Percentiles rank a stretch among this genome's conserved stretches.
Evolutionary conservation across 2,329 filamentous ascomycete genomes (phyloP).

Genomic region (Blumeriella jaapii): DNA sequence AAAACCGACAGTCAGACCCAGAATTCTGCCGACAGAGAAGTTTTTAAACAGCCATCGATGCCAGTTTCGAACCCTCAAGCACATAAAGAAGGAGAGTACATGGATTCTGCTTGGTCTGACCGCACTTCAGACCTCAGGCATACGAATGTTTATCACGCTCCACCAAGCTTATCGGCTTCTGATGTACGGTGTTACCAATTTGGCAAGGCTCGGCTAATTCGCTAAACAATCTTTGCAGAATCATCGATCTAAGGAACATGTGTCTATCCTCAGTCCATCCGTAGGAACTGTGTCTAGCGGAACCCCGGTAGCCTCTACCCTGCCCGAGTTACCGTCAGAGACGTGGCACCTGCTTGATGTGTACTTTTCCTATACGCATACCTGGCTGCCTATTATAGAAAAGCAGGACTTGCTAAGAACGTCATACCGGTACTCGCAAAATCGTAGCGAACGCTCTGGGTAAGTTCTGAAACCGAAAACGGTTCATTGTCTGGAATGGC

Average conservation of each 20-base stretch:
- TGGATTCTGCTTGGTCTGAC: slow-evolving; percentile 4
- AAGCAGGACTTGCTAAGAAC: slow-evolving; percentile 36
- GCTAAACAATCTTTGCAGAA: no score
- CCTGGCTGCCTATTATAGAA: slow-evolving; percentile 65
- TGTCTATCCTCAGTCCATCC: slow-evolving; percentile 17
- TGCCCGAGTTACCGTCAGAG: slow-evolving; percentile 23
- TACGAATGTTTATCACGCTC: background rate
- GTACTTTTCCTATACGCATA: slow-evolving; percentile 66
- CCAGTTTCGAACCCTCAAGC: background rate
- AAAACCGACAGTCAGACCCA: slow-evolving; percentile 15
- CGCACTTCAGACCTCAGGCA: slow-evolving; percentile 1
- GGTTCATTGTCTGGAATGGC: background rate
- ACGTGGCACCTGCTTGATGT: slow-evolving; percentile 47
- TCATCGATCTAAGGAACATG: slow-evolving; percentile 7
- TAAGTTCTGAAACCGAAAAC: no score
- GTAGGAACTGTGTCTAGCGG: slow-evolving; percentile 7
- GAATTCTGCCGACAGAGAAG: slow-evolving; percentile 3
- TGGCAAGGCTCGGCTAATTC: no score
- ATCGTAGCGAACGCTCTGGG: slow-evolving; percentile 4
- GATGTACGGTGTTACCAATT: slow-evolving; percentile 5
- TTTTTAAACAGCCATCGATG: background rate
- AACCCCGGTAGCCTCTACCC: slow-evolving; percentile 3
- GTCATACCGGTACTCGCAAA: slow-evolving; percentile 25
- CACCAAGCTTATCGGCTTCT: slow-evolving; percentile 1
- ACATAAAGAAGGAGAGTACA: background rate